Conservation (phyloP, 768 basidiomycete genomes). For the Calocera cornea region DNA sequence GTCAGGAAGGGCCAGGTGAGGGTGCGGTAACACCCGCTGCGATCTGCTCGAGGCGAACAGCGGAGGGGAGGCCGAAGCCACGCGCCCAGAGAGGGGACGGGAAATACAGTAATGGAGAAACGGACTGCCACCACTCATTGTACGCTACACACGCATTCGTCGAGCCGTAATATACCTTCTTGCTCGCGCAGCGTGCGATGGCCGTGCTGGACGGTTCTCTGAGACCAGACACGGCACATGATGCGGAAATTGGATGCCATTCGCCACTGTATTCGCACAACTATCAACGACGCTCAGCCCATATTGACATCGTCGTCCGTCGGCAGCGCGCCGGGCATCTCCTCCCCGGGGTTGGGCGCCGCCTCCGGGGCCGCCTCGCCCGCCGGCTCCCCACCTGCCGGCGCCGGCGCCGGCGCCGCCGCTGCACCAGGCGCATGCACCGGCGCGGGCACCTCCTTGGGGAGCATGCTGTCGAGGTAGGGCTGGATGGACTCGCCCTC, state of each 20-base stretch:
- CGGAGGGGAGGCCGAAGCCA: not conserved
- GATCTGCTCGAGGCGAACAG: not conserved
- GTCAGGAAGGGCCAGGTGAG: not conserved
- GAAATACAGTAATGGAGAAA: too few relatives aligned
- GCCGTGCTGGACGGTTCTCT: too few relatives aligned
- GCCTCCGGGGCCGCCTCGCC: conserved; percentile 22
- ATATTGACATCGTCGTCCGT: conserved; percentile 77
- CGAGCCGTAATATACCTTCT: not conserved
- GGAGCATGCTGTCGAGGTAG: conserved; percentile 66
- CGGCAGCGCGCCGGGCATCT: conserved; percentile 13
- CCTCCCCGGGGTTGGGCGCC: not conserved
- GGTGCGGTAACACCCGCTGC: conserved; percentile 1
- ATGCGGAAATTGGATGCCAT: not conserved
- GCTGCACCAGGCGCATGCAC: conserved; percentile 27
- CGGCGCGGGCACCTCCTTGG: conserved; percentile 38
- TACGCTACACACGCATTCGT: conserved; percentile 6
- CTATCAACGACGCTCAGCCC: conserved; percentile 36
- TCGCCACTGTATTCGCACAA: conserved; percentile 7
- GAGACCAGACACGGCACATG: too few relatives aligned
- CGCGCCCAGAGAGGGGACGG: not conserved
- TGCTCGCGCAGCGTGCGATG: not conserved
- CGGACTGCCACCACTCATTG: conserved; percentile 7
- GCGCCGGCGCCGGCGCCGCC: conserved; percentile 21
- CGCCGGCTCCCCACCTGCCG: conserved; percentile 5
- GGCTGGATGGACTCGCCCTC: conserved; percentile 66